phyloP scores from a whole-genome alignment of 192 early-diverging fungal species.

The Chytriomyces sp. region DNA sequence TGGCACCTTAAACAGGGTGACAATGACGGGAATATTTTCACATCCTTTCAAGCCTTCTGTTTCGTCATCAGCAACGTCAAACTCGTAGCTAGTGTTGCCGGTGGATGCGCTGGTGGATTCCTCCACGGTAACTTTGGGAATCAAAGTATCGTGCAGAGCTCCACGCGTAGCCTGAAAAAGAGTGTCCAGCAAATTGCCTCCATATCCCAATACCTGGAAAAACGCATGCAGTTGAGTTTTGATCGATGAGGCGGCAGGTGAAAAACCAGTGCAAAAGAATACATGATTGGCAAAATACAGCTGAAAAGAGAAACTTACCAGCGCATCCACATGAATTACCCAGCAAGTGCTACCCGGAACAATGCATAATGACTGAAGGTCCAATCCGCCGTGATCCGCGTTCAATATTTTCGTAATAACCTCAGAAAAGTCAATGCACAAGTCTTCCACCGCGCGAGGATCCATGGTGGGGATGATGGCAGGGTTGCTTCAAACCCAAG shows the following conservation, averaged over 20 bases:
- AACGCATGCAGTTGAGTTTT: neutral
- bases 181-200: conserved; percentile 84
- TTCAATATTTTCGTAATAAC: conserved; percentile 80
- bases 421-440: conserved; percentile 86
- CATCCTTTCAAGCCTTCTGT: conserved; percentile 77
- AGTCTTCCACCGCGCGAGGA: conserved; percentile 61
- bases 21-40: conserved; percentile 78
- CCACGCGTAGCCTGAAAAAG: conserved; percentile 86
- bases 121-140: conserved; percentile 85
- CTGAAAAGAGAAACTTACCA: conserved; percentile 57
- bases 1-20: conserved; percentile 85
- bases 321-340: conserved; percentile 87
- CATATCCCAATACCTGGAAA: conserved; percentile 82
- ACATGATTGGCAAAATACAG: conserved; percentile 5
- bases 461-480: conserved; percentile 35
- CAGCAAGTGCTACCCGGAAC: conserved; percentile 89
- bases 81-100: conserved; percentile 59
- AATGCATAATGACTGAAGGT: conserved; percentile 86
- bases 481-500: conserved; percentile 31
- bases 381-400: conserved; percentile 81
- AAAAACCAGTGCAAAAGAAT: conserved; percentile 18
- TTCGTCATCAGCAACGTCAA: conserved; percentile 92
- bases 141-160: conserved; percentile 84
- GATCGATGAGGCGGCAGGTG: neutral
- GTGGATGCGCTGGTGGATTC: conserved; percentile 71